A percentile compares a stretch with the other conserved stretches of the same genome.
phyloP scores from a whole-genome alignment of 2,329 filamentous ascomycete species.

The Paramyrothecium sp. region DNA sequence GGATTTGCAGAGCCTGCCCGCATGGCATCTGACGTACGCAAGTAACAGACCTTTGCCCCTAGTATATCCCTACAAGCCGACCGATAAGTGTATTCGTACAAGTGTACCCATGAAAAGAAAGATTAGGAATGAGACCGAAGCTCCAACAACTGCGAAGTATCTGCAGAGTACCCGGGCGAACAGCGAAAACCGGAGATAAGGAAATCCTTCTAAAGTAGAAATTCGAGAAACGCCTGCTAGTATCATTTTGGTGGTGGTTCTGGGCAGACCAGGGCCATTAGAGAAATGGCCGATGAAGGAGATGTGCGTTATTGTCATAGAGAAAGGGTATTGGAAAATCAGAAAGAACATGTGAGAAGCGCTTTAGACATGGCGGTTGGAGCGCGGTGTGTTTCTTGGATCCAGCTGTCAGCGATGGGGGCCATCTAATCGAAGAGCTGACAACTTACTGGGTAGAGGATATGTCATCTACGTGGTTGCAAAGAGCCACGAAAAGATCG shows the following conservation, averaged over 20 bases:
- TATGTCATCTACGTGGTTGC: slow-evolving; percentile 81
- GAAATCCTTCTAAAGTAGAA: not conserved
- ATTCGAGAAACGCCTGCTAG: not conserved
- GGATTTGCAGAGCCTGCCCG: not conserved
- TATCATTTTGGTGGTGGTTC: not conserved
- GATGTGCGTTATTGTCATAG: not conserved
- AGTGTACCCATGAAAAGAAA: slow-evolving; percentile 11
- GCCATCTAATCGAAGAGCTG: not conserved
- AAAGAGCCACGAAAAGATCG: slow-evolving; percentile 88
- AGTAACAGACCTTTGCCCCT: slow-evolving; percentile 9
- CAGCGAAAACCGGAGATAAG: slow-evolving; percentile 1
- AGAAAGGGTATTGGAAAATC: slow-evolving; percentile 8
- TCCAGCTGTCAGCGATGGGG: slow-evolving; percentile 4
- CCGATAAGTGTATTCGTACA: slow-evolving; percentile 33
- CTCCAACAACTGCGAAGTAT: not conserved
- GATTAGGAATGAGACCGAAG: slow-evolving; percentile 7
- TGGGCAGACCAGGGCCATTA: not conserved
- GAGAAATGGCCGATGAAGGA: not conserved
- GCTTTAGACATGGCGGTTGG: slow-evolving; percentile 35
- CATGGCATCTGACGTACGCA: not conserved
- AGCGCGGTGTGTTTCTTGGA: slow-evolving; percentile 41
- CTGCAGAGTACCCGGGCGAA: too few species aligned
- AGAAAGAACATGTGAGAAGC: slow-evolving; percentile 2
- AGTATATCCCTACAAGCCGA: slow-evolving; percentile 6
- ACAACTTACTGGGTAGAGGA: slow-evolving; percentile 52